These are phyloP conservation scores for Bruguiera sexangula DNA, from an alignment of 345 rosid genomes.

Conservation along the genomic window DNA sequence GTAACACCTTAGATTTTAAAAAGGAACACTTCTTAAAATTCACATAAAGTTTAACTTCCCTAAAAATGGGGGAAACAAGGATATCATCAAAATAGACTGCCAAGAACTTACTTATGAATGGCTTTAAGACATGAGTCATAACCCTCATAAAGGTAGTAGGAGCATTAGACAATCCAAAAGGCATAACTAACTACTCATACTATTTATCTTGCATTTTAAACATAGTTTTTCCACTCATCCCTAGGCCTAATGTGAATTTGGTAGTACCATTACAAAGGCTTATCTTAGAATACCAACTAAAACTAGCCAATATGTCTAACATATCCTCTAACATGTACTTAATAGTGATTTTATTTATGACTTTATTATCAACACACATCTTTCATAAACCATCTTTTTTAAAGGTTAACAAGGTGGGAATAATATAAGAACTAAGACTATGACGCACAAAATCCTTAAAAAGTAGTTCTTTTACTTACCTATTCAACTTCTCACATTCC, in stretches of 20 bases:
- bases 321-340: neutral
- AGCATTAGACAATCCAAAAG: neutral
- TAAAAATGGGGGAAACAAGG: neutral
- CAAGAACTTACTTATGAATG: neutral
- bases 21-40: neutral
- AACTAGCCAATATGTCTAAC: neutral
- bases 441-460: neutral
- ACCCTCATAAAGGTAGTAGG: neutral
- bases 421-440: too few relatives aligned
- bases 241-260: neutral
- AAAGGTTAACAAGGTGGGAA: neutral
- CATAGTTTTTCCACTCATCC: neutral
- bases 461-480: neutral
- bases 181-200: neutral
- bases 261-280: neutral
- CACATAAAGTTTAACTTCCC: neutral
- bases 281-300: neutral
- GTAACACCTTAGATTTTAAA: neutral
- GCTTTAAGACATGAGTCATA: neutral
- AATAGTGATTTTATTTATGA: neutral
- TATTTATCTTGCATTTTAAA: neutral
- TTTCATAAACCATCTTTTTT: neutral
- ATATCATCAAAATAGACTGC: neutral
- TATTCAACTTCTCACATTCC: neutral
- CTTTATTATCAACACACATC: neutral